Percentiles rank a stretch among this genome's conserved stretches.
Conservation (phyloP, 306 rosid species). For the Hippophae tibetana region DNA sequence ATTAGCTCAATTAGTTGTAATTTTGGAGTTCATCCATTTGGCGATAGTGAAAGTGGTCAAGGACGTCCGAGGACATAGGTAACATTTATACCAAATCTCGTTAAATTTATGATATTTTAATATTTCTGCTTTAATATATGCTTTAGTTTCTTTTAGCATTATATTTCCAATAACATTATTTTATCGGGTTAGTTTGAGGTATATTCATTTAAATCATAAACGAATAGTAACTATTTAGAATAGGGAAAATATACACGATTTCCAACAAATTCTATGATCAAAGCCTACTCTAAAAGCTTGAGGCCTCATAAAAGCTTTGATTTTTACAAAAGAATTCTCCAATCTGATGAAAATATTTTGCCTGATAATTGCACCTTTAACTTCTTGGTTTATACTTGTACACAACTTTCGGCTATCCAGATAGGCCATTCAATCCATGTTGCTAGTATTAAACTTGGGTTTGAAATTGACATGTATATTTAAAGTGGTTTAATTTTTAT, state of each 20-base stretch:
- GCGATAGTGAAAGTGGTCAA: too few species aligned
- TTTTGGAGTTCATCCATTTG: too few species aligned
- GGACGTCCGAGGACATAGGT: conserved; percentile 9
- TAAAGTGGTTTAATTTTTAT: conserved; percentile 43
- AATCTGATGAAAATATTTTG: conserved; percentile 10
- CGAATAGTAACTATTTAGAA: too few species aligned
- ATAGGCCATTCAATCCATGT: conserved; percentile 23
- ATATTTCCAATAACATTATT: too few species aligned
- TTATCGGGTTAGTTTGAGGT: too few species aligned
- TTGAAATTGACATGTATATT: conserved; percentile 38
- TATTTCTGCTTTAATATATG: too few species aligned
- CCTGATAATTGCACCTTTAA: conserved; percentile 48
- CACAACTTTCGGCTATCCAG: conserved; percentile 17
- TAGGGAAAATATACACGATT: too few species aligned
- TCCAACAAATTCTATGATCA: conserved; percentile 59
- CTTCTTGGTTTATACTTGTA: conserved; percentile 32
- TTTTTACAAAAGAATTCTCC: conserved; percentile 30
- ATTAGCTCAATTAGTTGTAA: too few species aligned
- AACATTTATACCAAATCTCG: conserved; percentile 26
- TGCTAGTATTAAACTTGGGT: conserved; percentile 28
- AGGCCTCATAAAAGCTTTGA: conserved; percentile 31
- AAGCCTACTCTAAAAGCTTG: conserved; percentile 41
- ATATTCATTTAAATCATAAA: too few species aligned
- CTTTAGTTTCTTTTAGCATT: too few species aligned
- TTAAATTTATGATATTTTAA: too few species aligned